Conservation (phyloP, 768 basidiomycete genomes). For the Boletus pseudo-olivaceus region DNA sequence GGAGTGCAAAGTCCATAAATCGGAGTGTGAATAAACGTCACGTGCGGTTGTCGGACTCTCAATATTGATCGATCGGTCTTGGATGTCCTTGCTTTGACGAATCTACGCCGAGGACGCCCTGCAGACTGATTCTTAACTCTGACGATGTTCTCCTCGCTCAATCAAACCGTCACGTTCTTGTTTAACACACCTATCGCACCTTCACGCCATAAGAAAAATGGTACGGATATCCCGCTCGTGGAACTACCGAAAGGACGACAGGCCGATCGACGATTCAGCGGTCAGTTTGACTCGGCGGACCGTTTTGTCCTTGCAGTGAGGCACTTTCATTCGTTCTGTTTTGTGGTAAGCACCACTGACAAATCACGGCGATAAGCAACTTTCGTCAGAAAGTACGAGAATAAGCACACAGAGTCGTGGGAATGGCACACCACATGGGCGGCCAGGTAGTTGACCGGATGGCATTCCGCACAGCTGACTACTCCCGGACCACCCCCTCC, state of each 20-base stretch:
- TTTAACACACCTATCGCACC: conserved; percentile 24
- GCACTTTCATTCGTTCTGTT: not conserved
- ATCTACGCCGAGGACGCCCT: no score
- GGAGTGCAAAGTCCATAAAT: no score
- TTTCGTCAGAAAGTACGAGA: conserved; percentile 2
- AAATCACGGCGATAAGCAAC: not conserved
- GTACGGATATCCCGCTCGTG: conserved; percentile 16
- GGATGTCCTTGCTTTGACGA: no score
- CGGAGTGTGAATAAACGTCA: no score
- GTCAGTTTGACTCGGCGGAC: not conserved
- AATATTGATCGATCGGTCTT: no score
- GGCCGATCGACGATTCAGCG: not conserved
- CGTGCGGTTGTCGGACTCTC: no score
- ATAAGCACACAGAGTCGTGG: conserved; percentile 14
- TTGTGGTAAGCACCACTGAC: conserved; percentile 1
- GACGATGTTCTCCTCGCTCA: conserved; percentile 14
- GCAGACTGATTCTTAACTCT: not conserved
- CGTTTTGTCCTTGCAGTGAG: conserved; percentile 16
- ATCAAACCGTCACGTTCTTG: conserved; percentile 14
- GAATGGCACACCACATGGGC: conserved; percentile 3
- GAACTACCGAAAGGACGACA: conserved; percentile 12
- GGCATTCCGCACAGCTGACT: not conserved
- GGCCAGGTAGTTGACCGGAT: not conserved
- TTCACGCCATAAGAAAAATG: not conserved
- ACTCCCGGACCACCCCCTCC: no score